Evolutionary conservation across 2,329 filamentous ascomycete genomes (phyloP), one percentile per base, ranked within the genome.

Genomic region (Meredithiella fracta): DNA sequence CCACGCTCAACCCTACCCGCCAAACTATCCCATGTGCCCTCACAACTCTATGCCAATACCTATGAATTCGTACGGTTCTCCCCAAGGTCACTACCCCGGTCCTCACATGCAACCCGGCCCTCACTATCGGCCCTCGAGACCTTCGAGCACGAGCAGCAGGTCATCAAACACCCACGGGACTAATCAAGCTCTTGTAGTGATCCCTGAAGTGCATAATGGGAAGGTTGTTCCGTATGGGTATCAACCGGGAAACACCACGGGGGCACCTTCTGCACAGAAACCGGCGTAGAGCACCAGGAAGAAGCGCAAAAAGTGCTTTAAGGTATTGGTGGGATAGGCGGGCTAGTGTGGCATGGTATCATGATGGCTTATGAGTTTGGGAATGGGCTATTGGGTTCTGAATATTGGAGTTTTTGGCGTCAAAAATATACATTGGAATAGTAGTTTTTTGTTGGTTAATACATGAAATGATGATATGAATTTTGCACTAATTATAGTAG

Each of bases 1-100:
- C 8, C 31, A 53, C 7, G 67, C 70, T 26, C 72, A 72, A n/a
- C 68, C 71, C 1, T 77, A 75, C 54, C 70, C 69, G 9, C 67
- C 68, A 20, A 70, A 72, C 8, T 80, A 78, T 58, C 69, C 70
- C 47, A 80, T 80, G 77, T 71, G 69, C 54, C 72, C 40, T 22
- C 20, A 31, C 15, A 38, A 37, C n/a, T 31, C 47, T n/a, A 29
- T 51, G 49, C 23, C 23, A 34, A 51, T 51, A 15, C 25, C 25
- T 11, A 51, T 51, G 22, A 31, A 29, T 17, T 14, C 20, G 20
- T 51, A 51, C 25, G 25, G 23, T 8, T 20, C 49, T 31, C 14
- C 11, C 8, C 29, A 51, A 29, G 49, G 49, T 20, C 25, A 29
- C 20, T 31, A 51, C 17, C 25, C 25, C 9, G 23, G 23, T 15